Percentiles rank a stretch among this genome's conserved stretches.
Conservation (phyloP, 2,329 filamentous ascomycete genomes). For the Ophiostoma pallidulum region DNA sequence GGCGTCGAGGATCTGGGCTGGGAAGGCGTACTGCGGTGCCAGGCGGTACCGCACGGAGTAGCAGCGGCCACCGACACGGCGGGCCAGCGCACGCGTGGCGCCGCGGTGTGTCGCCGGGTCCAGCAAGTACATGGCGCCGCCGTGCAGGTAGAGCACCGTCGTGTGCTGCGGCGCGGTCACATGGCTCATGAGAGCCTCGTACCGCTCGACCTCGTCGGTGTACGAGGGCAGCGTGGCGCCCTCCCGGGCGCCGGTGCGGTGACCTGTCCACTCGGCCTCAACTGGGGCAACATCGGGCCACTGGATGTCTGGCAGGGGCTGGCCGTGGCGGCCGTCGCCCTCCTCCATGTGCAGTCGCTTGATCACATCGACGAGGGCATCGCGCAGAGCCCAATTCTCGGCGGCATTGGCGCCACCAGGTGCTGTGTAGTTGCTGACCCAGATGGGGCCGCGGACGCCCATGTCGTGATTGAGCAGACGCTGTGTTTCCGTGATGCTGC, state of each 20-base stretch:
- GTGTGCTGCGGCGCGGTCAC: constrained; percentile 47
- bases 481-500: constrained; percentile 54
- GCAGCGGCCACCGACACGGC: constrained; percentile 55
- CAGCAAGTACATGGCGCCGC: constrained; percentile 63
- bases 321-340: constrained; percentile 5
- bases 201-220: constrained; percentile 56
- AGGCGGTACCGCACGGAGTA: constrained; percentile 68
- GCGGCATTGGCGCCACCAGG: constrained; percentile 42
- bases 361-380: constrained; percentile 49
- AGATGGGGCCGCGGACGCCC: constrained; percentile 67
- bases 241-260: constrained; percentile 44
- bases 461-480: constrained; percentile 50
- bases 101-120: constrained; percentile 60
- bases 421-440: constrained; percentile 64
- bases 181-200: constrained; percentile 57
- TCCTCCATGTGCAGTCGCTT: constrained; percentile 22
- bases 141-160: constrained; percentile 66
- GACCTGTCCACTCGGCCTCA: constrained; percentile 69
- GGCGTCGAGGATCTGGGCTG: constrained; percentile 62
- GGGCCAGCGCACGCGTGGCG: constrained; percentile 51
- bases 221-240: constrained; percentile 39
- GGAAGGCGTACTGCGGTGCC: constrained; percentile 66
- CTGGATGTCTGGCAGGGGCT: constrained; percentile 18
- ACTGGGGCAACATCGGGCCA: constrained; percentile 47
- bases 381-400: constrained; percentile 40